These are phyloP conservation scores for Cercospora brassicicola DNA, from an alignment of 2,329 filamentous ascomycete species.

Conservation along the genomic window DNA sequence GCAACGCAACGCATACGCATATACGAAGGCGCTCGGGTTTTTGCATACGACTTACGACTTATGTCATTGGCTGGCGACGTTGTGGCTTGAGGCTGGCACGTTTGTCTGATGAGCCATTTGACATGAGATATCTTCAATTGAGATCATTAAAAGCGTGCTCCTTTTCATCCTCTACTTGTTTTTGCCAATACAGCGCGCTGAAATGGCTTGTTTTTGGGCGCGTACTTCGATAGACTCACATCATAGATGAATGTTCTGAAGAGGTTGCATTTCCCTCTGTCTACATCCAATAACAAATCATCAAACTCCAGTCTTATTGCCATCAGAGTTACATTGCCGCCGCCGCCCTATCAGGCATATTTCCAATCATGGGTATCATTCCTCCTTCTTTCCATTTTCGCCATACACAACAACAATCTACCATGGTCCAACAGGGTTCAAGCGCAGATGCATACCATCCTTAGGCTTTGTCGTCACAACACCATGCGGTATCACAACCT, in stretches of 20 bases:
- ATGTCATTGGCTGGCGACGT: not conserved
- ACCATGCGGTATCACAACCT: slow-evolving; percentile 30
- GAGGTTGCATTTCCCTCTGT: not conserved
- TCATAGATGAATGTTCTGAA: not conserved
- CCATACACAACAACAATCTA: slow-evolving; percentile 4
- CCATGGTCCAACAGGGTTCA: slow-evolving; percentile 28
- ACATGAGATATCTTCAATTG: not conserved
- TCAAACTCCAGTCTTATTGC: not conserved
- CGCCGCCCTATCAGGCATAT: not conserved
- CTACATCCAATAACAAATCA: not conserved
- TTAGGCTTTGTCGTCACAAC: slow-evolving; percentile 34
- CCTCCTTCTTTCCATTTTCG: not conserved
- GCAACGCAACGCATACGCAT: not conserved
- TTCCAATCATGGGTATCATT: slow-evolving; percentile 2
- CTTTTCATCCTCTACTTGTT: not conserved
- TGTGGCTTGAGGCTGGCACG: not conserved
- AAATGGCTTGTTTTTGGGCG: too few relatives aligned
- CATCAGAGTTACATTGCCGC: not conserved
- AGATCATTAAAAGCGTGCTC: not conserved
- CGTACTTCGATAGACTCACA: not conserved
- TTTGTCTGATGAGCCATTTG: not conserved
- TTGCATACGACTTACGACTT: not conserved
- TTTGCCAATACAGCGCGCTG: not conserved
- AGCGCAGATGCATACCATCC: slow-evolving; percentile 31
- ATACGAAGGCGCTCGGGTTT: not conserved